Conservation (phyloP, 352 stramenopile genomes). For the Globisporangium radiosum region DNA sequence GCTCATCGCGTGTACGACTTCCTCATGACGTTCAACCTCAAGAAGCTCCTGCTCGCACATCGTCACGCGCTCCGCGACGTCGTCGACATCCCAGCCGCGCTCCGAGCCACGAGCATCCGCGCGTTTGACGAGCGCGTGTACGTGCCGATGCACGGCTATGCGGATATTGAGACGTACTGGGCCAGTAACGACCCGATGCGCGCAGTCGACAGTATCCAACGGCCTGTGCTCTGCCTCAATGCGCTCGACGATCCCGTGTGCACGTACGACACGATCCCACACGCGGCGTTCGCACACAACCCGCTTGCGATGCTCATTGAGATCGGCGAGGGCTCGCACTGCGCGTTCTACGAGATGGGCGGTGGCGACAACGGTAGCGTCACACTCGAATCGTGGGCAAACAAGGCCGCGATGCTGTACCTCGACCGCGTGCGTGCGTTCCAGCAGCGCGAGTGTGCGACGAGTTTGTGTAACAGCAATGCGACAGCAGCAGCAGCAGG, state of each 20-base stretch:
- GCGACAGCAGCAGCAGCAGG: neutral
- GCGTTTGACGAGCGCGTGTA: conserved; percentile 78
- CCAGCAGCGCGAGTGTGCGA: neutral
- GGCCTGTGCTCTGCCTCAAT: conserved; percentile 67
- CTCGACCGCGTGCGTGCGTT: conserved; percentile 53
- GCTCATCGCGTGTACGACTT: conserved; percentile 74
- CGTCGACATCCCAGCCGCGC: conserved; percentile 37
- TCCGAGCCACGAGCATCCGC: conserved; percentile 44
- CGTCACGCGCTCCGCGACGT: conserved; percentile 29
- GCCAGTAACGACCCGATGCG: conserved; percentile 72
- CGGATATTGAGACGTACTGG: conserved; percentile 62
- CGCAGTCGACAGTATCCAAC: conserved; percentile 38
- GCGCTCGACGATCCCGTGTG: conserved; percentile 74
- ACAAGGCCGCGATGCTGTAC: conserved; percentile 54
- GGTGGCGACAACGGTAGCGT: conserved; percentile 17
- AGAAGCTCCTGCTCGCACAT: conserved; percentile 56
- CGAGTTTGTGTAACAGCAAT: no score
- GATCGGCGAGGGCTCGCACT: conserved; percentile 61
- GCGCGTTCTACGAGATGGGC: conserved; percentile 55
- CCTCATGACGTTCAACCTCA: conserved; percentile 71
- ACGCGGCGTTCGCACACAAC: conserved; percentile 43
- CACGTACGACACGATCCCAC: conserved; percentile 66
- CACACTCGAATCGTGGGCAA: conserved; percentile 58
- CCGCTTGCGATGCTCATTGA: conserved; percentile 45
- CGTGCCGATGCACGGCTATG: conserved; percentile 76